Evolutionary conservation across 2,329 filamentous ascomycete species (phyloP).

Genomic region (Metarhizium rileyi): DNA sequence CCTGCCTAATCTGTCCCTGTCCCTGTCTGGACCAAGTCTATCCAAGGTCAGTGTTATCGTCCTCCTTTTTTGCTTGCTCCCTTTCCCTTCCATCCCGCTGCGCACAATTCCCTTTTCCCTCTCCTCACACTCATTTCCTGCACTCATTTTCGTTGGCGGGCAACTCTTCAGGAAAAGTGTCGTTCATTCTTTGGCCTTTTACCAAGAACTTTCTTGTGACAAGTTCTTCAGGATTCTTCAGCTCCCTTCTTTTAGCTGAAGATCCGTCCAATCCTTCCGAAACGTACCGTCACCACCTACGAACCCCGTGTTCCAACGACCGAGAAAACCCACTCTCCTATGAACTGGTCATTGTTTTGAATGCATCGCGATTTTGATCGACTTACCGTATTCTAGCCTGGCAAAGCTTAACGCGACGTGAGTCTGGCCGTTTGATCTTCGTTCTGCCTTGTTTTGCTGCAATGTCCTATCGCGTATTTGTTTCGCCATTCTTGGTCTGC

Average conservation of each 20-base stretch:
- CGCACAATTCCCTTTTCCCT: neutral
- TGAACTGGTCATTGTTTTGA: neutral
- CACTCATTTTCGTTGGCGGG: neutral
- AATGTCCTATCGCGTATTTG: conserved; percentile 1
- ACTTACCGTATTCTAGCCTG: neutral
- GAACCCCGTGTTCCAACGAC: conserved; percentile 2
- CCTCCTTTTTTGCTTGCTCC: neutral
- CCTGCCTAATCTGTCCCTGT: neutral
- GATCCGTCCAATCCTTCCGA: conserved; percentile 30
- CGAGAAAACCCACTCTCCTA: conserved; percentile 2
- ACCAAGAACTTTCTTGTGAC: neutral
- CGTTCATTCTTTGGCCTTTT: neutral
- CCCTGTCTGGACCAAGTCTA: neutral
- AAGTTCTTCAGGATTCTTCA: conserved; percentile 8
- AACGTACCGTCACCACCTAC: conserved; percentile 7
- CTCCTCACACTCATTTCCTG: conserved; percentile 1
- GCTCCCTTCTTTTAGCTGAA: conserved; percentile 23
- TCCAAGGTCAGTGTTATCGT: conserved; percentile 4
- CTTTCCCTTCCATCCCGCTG: neutral
- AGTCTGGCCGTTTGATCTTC: neutral
- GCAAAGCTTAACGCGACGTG: neutral
- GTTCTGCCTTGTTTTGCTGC: conserved; percentile 1
- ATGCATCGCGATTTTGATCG: neutral
- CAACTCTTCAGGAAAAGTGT: conserved; percentile 1
- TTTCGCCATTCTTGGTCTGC: conserved; percentile 5